Evolutionary conservation across 768 basidiomycete genomes (phyloP).

Genomic region (Porpolomopsis calyptriformis): DNA sequence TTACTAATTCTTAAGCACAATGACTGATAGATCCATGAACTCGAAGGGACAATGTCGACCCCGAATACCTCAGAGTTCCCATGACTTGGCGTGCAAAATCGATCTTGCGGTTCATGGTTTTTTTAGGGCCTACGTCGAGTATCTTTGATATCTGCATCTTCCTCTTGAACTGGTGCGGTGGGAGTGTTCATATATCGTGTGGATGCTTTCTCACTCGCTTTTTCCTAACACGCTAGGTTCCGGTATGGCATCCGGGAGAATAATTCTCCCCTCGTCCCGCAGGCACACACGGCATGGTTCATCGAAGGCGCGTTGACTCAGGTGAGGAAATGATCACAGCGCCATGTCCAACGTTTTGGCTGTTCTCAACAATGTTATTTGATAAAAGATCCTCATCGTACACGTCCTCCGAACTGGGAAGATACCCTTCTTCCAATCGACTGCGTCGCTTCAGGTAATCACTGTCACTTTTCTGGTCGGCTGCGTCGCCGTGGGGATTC

Average conservation of each 20-base stretch:
- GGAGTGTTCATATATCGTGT: not conserved
- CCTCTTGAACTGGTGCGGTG: slow-evolving; percentile 22
- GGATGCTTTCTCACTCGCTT: not conserved
- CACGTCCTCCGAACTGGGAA: not conserved
- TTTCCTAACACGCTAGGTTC: not conserved
- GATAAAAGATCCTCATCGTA: not conserved
- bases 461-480: not conserved
- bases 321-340: no score
- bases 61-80: slow-evolving; percentile 23
- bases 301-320: slow-evolving; percentile 27
- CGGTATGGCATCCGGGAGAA: slow-evolving; percentile 19
- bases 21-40: not conserved
- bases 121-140: slow-evolving; percentile 26
- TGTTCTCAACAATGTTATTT: no score
- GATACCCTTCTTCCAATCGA: not conserved
- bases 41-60: slow-evolving; percentile 26
- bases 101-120: slow-evolving; percentile 27
- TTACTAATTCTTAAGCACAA: not conserved
- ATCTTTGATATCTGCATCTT: slow-evolving; percentile 25
- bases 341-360: no score
- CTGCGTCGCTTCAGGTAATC: not conserved
- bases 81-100: slow-evolving; percentile 24
- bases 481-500: not conserved
- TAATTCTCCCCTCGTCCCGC: slow-evolving; percentile 20
- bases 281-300: slow-evolving; percentile 27